Conservation (phyloP, 768 basidiomycete genomes). For the Termitomyces sp. region DNA sequence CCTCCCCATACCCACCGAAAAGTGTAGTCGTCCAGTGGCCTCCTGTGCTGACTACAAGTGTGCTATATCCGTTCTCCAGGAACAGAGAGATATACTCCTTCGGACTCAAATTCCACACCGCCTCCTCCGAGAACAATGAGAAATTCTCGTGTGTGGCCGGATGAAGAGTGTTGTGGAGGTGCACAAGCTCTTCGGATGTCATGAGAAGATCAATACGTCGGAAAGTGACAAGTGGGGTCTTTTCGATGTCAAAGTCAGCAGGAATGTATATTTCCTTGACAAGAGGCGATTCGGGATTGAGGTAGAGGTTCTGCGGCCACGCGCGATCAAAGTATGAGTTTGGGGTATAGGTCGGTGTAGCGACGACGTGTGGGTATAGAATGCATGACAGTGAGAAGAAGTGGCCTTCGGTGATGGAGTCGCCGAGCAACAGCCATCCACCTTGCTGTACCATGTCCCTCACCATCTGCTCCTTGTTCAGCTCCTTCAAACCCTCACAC, state of each 20-base stretch:
- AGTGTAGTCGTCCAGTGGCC: constrained; percentile 68
- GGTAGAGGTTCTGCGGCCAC: constrained; percentile 64
- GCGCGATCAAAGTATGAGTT: constrained; percentile 56
- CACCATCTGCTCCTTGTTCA: constrained; percentile 42
- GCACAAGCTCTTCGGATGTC: constrained; percentile 41
- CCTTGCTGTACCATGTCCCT: constrained; percentile 62
- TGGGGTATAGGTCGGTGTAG: constrained; percentile 57
- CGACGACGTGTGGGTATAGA: constrained; percentile 63
- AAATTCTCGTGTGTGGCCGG: constrained; percentile 24
- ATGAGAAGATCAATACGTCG: constrained; percentile 61
- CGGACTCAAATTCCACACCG: constrained; percentile 49
- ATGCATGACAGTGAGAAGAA: constrained; percentile 71
- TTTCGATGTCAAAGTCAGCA: constrained; percentile 46
- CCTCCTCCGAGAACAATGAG: constrained; percentile 53
- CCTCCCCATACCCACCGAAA: constrained; percentile 31
- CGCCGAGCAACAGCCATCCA: constrained; percentile 67
- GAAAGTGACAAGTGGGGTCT: constrained; percentile 64
- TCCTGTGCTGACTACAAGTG: constrained; percentile 59
- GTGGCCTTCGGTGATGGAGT: constrained; percentile 70
- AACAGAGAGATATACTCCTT: constrained; percentile 51
- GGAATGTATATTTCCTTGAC: constrained; percentile 36
- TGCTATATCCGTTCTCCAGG: constrained; percentile 51
- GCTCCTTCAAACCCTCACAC: constrained; percentile 38
- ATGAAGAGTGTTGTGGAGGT: constrained; percentile 37
- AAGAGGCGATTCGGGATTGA: constrained; percentile 53